Percentiles rank a stretch among this genome's conserved stretches.
phyloP scores from a whole-genome alignment of 257 asterid species.

The Cruciata laevipes region DNA sequence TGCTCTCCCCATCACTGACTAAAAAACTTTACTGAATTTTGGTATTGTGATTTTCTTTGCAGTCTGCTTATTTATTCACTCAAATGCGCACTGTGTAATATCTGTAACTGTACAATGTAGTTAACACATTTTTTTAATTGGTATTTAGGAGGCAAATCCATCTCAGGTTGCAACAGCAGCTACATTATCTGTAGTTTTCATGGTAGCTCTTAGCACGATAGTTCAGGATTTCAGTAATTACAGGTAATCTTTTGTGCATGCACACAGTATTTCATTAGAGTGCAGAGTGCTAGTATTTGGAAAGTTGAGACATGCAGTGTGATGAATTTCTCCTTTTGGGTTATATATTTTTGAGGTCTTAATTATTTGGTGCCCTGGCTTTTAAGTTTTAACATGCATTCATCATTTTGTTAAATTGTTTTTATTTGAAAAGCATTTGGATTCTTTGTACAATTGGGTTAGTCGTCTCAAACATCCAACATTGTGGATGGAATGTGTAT shows the following conservation, averaged over 20 bases:
- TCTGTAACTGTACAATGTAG: neutral
- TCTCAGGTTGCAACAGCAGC: conserved; percentile 97
- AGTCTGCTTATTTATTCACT: neutral
- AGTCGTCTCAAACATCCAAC: neutral
- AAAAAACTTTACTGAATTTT: neutral
- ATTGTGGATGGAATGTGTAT: neutral
- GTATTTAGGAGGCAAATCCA: conserved; percentile 68
- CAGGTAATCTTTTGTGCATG: conserved; percentile 37
- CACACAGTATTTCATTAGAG: neutral
- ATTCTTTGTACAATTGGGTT: neutral
- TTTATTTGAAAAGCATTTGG: neutral
- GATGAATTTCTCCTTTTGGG: neutral
- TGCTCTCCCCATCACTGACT: neutral
- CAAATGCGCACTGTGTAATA: neutral
- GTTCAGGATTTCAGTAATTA: conserved; percentile 69
- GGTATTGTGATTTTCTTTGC: neutral
- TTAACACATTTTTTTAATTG: neutral
- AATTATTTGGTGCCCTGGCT: neutral
- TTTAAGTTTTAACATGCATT: neutral
- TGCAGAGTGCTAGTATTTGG: neutral
- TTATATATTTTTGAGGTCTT: neutral
- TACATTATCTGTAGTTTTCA: conserved; percentile 88
- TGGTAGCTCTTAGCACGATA: conserved; percentile 75
- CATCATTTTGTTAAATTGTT: neutral
- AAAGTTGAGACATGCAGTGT: neutral